Evolutionary conservation across 164 flowering plant genomes (phyloP).

Genomic region (Warburgia ugandensis): DNA sequence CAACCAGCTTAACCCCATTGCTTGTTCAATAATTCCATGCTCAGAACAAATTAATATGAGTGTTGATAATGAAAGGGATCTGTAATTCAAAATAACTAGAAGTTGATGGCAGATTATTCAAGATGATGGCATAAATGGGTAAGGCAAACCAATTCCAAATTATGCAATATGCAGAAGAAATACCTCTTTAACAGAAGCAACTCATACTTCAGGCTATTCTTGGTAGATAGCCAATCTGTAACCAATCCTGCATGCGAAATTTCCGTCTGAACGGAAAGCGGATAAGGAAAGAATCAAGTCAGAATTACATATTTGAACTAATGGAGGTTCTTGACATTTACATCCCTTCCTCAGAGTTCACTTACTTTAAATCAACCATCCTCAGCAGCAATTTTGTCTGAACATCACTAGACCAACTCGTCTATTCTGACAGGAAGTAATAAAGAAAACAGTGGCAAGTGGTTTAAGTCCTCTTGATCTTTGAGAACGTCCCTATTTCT

Average conservation of each 20-base stretch:
- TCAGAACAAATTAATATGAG: too few species aligned
- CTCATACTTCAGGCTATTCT: neutral
- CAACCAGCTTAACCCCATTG: too few species aligned
- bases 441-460: neutral
- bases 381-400: neutral
- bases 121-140: neutral
- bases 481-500: constrained; percentile 89
- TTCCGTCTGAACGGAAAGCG: neutral
- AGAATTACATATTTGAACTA: neutral
- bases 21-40: too few species aligned
- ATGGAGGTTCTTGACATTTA: neutral
- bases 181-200: too few species aligned
- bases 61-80: too few species aligned
- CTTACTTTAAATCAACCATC: neutral
- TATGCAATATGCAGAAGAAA: too few species aligned
- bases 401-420: neutral
- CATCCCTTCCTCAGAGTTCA: neutral
- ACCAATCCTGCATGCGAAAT: constrained; percentile 2
- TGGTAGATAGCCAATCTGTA: constrained; percentile 3
- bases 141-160: neutral
- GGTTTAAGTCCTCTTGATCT: constrained; percentile 58
- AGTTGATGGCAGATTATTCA: too few species aligned
- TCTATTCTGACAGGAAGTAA: neutral
- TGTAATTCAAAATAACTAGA: too few species aligned
- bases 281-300: neutral